These are phyloP conservation scores for Alliaria petiolata DNA, from an alignment of 345 rosid genomes.

Conservation along the genomic window DNA sequence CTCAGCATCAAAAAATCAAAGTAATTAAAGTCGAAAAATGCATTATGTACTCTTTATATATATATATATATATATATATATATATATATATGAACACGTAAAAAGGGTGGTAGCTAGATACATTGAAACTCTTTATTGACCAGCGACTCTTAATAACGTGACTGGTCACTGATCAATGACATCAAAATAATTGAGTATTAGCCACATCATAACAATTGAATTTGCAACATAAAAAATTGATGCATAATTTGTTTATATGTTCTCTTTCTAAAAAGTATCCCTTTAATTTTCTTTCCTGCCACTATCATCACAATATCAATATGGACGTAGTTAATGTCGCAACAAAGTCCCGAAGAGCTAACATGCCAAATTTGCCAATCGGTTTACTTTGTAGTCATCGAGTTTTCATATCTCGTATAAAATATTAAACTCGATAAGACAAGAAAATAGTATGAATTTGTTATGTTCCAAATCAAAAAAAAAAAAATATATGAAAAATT, in stretches of 20 bases:
- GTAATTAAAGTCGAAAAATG: too few species aligned
- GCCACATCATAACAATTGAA: neutral
- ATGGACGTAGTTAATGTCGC: neutral
- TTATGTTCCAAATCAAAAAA: too few species aligned
- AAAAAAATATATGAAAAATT: too few species aligned
- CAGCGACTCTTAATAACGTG: neutral
- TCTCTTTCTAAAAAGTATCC: neutral
- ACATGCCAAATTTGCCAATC: neutral
- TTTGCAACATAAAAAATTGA: neutral
- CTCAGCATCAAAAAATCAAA: neutral
- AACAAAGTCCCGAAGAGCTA: neutral
- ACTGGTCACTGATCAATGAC: neutral
- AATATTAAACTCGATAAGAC: too few species aligned
- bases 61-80: too few species aligned
- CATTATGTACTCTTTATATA: neutral
- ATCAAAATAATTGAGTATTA: conserved; percentile 13
- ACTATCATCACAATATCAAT: neutral
- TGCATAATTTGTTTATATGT: neutral
- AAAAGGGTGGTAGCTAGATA: neutral
- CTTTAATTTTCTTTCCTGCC: neutral
- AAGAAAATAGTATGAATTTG: too few species aligned
- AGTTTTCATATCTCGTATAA: too few species aligned
- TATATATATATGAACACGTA: neutral
- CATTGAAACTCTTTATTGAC: conserved; percentile 13
- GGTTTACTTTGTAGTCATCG: too few species aligned